These are phyloP conservation scores for Suillus occidentalis DNA, from an alignment of 768 basidiomycete genomes.

Conservation along the genomic window DNA sequence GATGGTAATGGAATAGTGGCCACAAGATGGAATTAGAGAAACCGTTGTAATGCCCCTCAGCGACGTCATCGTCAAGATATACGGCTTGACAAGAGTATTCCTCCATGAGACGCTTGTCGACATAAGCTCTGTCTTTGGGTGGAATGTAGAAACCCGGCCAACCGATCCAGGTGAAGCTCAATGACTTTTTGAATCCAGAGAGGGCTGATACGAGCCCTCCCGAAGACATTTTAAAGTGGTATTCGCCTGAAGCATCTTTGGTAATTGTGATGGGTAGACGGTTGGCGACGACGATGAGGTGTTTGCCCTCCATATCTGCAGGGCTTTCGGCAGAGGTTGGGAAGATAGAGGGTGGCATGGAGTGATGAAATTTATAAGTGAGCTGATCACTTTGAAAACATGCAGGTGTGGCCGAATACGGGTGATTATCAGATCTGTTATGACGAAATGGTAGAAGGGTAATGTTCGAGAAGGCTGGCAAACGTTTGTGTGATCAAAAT, in stretches of 20 bases:
- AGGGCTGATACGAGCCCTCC: conserved; percentile 97
- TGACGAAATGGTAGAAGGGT: background rate
- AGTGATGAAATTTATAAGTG: conserved; percentile 26
- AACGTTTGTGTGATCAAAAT: conserved; percentile 5
- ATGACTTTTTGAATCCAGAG: conserved; percentile 96
- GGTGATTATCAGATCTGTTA: conserved; percentile 34
- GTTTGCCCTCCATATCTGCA: conserved; percentile 52
- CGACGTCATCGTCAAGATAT: conserved; percentile 95
- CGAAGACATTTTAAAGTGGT: conserved; percentile 99
- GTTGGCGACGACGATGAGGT: conserved; percentile 95
- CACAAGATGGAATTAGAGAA: conserved; percentile 99
- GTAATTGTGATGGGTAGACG: conserved; percentile 94
- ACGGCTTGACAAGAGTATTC: conserved; percentile 98
- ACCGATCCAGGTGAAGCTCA: conserved; percentile 97
- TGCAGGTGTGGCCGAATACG: conserved; percentile 27
- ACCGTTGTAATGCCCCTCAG: conserved; percentile 97
- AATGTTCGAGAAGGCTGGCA: conserved; percentile 11
- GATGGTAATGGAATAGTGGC: conserved; percentile 99
- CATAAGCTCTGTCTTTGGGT: conserved; percentile 82
- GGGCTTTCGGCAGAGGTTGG: conserved; percentile 28
- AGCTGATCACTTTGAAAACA: conserved; percentile 21
- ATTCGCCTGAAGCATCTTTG: conserved; percentile 89
- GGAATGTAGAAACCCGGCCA: conserved; percentile 97
- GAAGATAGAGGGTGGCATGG: conserved; percentile 29
- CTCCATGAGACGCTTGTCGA: conserved; percentile 90